Base-by-base conservation (phyloP, 495 filamentous ascomycete species). In the Xylaria longipes region DNA sequence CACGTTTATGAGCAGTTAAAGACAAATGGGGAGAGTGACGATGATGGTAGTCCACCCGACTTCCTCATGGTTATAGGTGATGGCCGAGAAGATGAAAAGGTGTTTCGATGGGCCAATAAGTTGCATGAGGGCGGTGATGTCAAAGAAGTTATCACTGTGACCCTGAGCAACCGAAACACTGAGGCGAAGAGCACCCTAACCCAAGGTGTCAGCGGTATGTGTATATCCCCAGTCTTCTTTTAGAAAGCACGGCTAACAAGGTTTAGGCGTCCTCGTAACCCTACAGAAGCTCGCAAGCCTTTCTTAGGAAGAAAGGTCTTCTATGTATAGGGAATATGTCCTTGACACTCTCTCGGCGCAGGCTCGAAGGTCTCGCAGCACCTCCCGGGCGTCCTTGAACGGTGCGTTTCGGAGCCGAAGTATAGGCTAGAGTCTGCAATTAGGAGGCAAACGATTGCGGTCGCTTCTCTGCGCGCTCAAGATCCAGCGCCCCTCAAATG, bases 71-170 rank as follows among this genome's bases (percentile, higher is more conserved):
- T 96, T 9, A 86, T 93, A 57, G 95, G 95, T 46, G 94, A 97
- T 77, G 92, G 93, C 54, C 92, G 95, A 8, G 95, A 97, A 70
- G 95, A 98, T 74, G 95, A 97, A 78, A 90, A 93, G 58, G 90
- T 97, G 29, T 98, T 95, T 84, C 92, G 91, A 43, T 98, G 95
- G 95, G 95, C 94, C 35, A 97, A 97, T 80, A 85, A 89, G 41
- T 80, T 97, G 35, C 84, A 83, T 29, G 83, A 81, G 1, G 75
- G 80, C 6, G 83, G 85, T 37, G 79, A 77, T 7, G 84, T 97
- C 54, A 80, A 89, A 43, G 85, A 93, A 68, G 91, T 94, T 8
- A 89, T 91, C 74, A 97, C 94, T 1, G 94, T 97, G 25, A 94
- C 90, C 64, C 82, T 98, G 65, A 94, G 95, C 20, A 91, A 85